These are phyloP conservation scores for Zarea fungicola DNA, from an alignment of 2,329 filamentous ascomycete species.

Conservation along the genomic window DNA sequence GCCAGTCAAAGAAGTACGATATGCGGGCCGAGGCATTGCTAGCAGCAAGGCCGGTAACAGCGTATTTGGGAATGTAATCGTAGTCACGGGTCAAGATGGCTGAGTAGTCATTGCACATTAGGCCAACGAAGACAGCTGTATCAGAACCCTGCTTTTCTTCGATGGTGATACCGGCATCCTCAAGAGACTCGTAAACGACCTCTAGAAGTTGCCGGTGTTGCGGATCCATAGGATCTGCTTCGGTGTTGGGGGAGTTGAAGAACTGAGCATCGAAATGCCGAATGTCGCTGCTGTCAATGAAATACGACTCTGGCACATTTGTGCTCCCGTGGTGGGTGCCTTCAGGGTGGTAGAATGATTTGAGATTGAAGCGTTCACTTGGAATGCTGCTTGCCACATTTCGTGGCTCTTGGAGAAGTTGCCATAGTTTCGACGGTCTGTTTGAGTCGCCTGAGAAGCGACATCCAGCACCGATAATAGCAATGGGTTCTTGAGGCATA, in stretches of 20 bases:
- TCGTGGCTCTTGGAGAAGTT: constrained; percentile 25
- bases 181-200: constrained; percentile 27
- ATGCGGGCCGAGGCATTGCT: constrained; percentile 39
- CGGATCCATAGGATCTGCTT: constrained; percentile 33
- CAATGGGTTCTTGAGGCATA: constrained; percentile 35
- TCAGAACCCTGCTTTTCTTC: constrained; percentile 2
- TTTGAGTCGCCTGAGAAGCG: constrained; percentile 32
- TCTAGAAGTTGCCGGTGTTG: constrained; percentile 28
- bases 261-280: constrained; percentile 39
- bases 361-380: constrained; percentile 19
- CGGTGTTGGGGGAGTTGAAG: constrained; percentile 40
- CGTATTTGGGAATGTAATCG: constrained; percentile 7
- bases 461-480: constrained; percentile 34
- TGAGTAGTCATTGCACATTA: constrained; percentile 25
- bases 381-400: constrained; percentile 29
- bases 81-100: constrained; percentile 22
- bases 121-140: constrained; percentile 19
- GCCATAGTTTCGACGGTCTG: constrained; percentile 32
- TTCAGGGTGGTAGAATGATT: constrained; percentile 17
- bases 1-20: constrained; percentile 48
- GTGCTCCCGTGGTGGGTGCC: constrained; percentile 21
- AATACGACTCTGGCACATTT: constrained; percentile 25
- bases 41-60: constrained; percentile 12
- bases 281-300: constrained; percentile 2
- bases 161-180: constrained; percentile 13